Percentiles rank a stretch among this genome's conserved stretches.
phyloP scores from a whole-genome alignment of 305 asterid species.

The Coffea humblotiana region DNA sequence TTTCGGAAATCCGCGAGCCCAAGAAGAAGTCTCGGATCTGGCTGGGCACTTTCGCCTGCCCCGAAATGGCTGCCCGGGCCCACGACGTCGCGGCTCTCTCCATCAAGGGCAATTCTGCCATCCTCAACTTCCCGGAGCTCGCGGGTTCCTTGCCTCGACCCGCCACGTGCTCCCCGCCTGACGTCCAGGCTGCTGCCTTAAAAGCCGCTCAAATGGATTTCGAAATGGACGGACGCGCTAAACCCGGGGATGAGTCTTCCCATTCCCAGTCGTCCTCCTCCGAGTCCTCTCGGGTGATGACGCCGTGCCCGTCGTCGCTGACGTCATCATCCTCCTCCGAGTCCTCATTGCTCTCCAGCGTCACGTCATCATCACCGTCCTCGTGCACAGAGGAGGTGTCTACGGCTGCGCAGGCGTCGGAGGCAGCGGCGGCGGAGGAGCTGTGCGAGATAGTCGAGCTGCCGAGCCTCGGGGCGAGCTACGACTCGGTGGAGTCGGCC shows the following conservation, averaged over 20 bases:
- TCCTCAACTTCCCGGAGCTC: constrained; percentile 38
- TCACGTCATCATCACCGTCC: constrained; percentile 5
- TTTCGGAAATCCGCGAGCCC: constrained; percentile 40
- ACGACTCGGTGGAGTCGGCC: constrained; percentile 37
- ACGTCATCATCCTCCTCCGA: constrained; percentile 23
- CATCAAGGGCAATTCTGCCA: constrained; percentile 37
- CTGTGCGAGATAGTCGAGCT: constrained; percentile 73
- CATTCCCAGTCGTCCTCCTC: no score
- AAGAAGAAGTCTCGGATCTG: constrained; percentile 40
- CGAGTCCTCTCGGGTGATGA: neutral
- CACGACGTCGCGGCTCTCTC: constrained; percentile 39
- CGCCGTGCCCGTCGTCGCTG: constrained; percentile 4
- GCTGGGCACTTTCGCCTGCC: constrained; percentile 33
- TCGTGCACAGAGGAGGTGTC: neutral
- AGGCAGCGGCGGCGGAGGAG: constrained; percentile 34
- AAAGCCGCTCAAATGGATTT: constrained; percentile 36
- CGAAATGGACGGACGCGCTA: neutral
- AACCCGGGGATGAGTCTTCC: neutral
- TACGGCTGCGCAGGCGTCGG: constrained; percentile 1
- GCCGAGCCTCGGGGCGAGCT: constrained; percentile 55
- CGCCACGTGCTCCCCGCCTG: constrained; percentile 34
- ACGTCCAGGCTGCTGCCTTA: constrained; percentile 38
- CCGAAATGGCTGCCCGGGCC: constrained; percentile 43
- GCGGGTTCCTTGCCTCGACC: constrained; percentile 29
- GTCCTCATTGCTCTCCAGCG: constrained; percentile 17